Conservation (phyloP, 129 eudicot species). For the Centaurea solstitialis region DNA sequence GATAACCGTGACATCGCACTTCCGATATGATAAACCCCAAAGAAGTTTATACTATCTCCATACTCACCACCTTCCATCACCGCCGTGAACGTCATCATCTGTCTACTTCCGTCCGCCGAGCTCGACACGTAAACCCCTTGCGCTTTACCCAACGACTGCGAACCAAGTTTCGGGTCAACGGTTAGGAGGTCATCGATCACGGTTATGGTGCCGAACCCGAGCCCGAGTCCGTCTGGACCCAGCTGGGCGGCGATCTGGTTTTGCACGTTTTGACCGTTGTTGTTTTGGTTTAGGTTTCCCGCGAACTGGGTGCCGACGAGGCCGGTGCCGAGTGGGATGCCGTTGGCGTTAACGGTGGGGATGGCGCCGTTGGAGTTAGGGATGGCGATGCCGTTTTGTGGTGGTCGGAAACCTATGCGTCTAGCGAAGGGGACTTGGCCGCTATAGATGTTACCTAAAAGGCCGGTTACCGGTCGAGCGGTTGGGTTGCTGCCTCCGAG, state of each 20-base stretch:
- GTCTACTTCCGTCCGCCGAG: constrained; percentile 82
- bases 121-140: constrained; percentile 92
- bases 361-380: constrained; percentile 87
- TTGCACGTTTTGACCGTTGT: constrained; percentile 30
- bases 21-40: constrained; percentile 82
- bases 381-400: constrained; percentile 65
- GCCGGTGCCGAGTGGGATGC: constrained; percentile 87
- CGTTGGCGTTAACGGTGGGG: constrained; percentile 69
- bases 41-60: constrained; percentile 85
- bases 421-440: constrained; percentile 96
- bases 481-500: constrained; percentile 94
- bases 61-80: constrained; percentile 91
- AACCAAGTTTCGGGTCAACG: constrained; percentile 62
- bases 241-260: constrained; percentile 44
- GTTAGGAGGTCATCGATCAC: constrained; percentile 89
- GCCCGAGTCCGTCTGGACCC: constrained; percentile 89
- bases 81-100: constrained; percentile 95
- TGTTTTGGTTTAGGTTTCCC: constrained; percentile 39
- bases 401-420: constrained; percentile 81
- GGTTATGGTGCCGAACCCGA: constrained; percentile 93
- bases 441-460: constrained; percentile 80
- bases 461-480: constrained; percentile 87
- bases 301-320: constrained; percentile 71
- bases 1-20: constrained; percentile 83
- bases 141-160: constrained; percentile 75